Evolutionary conservation across 805 yeast genomes (phyloP), one percentile per base, ranked within the genome.

Genomic region (Wickerhamomyces chaumierensis): DNA sequence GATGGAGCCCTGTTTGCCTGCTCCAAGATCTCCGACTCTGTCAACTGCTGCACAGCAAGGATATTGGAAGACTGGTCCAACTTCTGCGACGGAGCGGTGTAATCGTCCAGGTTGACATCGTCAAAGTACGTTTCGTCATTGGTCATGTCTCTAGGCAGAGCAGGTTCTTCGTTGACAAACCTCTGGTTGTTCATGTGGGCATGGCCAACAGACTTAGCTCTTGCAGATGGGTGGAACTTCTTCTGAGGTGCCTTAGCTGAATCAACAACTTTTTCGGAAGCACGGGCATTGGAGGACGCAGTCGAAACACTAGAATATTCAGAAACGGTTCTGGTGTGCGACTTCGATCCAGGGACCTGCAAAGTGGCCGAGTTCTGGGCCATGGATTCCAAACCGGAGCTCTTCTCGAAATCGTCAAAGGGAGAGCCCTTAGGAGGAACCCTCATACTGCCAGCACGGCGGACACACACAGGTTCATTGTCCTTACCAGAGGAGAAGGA

Each of bases 141-240:
- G 25, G 6, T 11, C 18, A 53, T 33, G 35, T 60, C 62, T 18
- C 51, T 47, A 15, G 62, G 60, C 14, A 56, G 41, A 34, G 57
- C 55, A 8, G 61, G 52, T 39, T 44, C 32, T 13, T n/a, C 28
- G 8, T 13, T 34, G 18, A n/a, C 35, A 39, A 39, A 18, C 18
- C 39, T 35, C 35, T 39, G 42, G 15, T 36, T 39, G 17, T 77
- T 80, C 48, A 75, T 78, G 52, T 84, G 72, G 21, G 38, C 38
- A 55, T 84, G 90, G n/a, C 88, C 87, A 36, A 84, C 77, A 17
- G 94, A 81, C 54, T 82, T 85, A 3, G 94, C 94, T 50, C 95
- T 73, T 1, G 94, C 94, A 13, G 86, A 75, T 29, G 95, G 94
- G 57, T 84, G 95, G 41, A 53, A 57, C 45, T 58, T 65, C 29